phyloP scores from a whole-genome alignment of 2,329 filamentous ascomycete species.

The Pestalotiopsis sp. region DNA sequence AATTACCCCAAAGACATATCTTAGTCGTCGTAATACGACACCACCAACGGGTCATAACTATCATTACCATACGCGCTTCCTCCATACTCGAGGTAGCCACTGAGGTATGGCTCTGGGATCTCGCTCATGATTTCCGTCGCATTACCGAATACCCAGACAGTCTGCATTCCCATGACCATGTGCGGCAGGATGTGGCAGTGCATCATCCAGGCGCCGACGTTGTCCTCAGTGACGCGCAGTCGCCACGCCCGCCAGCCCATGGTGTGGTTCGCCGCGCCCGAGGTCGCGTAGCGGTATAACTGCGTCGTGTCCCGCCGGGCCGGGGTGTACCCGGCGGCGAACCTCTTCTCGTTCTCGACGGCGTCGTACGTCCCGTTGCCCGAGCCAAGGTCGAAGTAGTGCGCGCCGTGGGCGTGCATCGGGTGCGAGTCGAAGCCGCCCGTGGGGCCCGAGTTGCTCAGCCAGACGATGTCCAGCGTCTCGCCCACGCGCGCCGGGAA shows the following conservation, averaged over 20 bases:
- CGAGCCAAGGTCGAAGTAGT: slow-evolving; percentile 55
- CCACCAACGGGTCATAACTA: slow-evolving; percentile 34
- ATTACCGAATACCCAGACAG: slow-evolving; percentile 43
- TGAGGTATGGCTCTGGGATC: slow-evolving; percentile 37
- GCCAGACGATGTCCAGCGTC: slow-evolving; percentile 55
- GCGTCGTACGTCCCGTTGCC: slow-evolving; percentile 57
- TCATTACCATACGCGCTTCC: slow-evolving; percentile 48
- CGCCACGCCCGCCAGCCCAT: slow-evolving; percentile 66
- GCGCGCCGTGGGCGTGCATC: slow-evolving; percentile 57
- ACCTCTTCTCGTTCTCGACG: slow-evolving; percentile 46
- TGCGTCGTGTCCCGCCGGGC: slow-evolving; percentile 52
- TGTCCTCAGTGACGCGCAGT: slow-evolving; percentile 41
- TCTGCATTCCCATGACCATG: slow-evolving; percentile 58
- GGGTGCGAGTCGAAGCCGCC: slow-evolving; percentile 51
- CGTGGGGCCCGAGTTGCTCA: slow-evolving; percentile 40
- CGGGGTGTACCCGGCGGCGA: slow-evolving; percentile 35
- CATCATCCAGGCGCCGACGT: slow-evolving; percentile 64
- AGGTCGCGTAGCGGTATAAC: slow-evolving; percentile 54
- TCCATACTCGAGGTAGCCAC: slow-evolving; percentile 46
- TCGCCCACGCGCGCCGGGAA: slow-evolving; percentile 60
- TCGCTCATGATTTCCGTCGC: slow-evolving; percentile 36
- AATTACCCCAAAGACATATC: neutral
- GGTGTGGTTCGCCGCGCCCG: slow-evolving; percentile 39
- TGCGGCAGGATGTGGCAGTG: slow-evolving; percentile 63
- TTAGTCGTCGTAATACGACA: slow-evolving; percentile 15